Conservation (phyloP, 768 basidiomycete genomes). For the Hygrophorus pudorinus region DNA sequence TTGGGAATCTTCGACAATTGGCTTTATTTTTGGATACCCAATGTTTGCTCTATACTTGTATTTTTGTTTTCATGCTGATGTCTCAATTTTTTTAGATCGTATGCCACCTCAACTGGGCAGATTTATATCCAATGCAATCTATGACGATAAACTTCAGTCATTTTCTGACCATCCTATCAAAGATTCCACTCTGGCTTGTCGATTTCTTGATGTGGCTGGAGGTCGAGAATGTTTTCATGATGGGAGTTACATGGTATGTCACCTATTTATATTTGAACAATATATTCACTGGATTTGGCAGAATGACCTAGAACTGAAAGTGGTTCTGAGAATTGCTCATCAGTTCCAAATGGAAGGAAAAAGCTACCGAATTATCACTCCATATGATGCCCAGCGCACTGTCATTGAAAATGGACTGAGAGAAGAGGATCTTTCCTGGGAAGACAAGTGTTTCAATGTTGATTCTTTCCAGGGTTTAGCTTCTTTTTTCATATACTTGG, state of each 20-base stretch:
- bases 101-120: constrained; percentile 76
- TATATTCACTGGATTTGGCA: constrained; percentile 17
- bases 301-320: constrained; percentile 52
- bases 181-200: constrained; percentile 37
- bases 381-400: constrained; percentile 67
- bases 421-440: constrained; percentile 41
- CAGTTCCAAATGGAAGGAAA: constrained; percentile 41
- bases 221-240: constrained; percentile 21
- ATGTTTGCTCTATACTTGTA: constrained; percentile 35
- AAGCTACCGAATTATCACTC: constrained; percentile 62
- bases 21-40: constrained; percentile 60
- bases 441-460: constrained; percentile 73
- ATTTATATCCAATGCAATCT: constrained; percentile 61
- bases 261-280: constrained; percentile 19
- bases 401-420: constrained; percentile 49
- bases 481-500: constrained; percentile 2
- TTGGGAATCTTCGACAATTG: constrained; percentile 42
- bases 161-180: constrained; percentile 37
- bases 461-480: constrained; percentile 73
- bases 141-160: constrained; percentile 52
- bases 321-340: constrained; percentile 45
- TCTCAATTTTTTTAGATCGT: constrained; percentile 45
- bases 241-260: constrained; percentile 8
- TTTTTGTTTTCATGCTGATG: constrained; percentile 7
- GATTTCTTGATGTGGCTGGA: constrained; percentile 51